These are phyloP conservation scores for Penstemon barbatus DNA, from an alignment of 257 asterid species.

Conservation along the genomic window DNA sequence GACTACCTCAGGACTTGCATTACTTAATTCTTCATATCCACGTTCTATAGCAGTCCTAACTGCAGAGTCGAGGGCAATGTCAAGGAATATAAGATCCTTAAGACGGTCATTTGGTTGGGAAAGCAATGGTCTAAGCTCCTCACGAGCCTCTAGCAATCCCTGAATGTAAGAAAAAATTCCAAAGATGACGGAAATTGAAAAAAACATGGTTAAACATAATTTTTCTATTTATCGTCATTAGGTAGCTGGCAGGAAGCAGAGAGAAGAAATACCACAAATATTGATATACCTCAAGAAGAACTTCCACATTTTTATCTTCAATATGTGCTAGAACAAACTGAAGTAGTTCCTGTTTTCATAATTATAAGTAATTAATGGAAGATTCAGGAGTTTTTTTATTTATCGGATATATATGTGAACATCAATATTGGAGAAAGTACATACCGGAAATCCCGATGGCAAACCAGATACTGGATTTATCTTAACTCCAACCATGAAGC, in stretches of 20 bases:
- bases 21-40: constrained; percentile 83
- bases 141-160: constrained; percentile 97
- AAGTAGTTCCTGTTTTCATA: constrained; percentile 71
- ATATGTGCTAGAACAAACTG: constrained; percentile 71
- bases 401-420: background rate
- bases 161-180: constrained; percentile 35
- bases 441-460: constrained; percentile 91
- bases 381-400: constrained; percentile 9
- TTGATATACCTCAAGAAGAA: constrained; percentile 82
- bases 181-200: background rate
- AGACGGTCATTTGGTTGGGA: constrained; percentile 73
- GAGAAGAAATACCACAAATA: constrained; percentile 25
- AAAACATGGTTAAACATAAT: constrained; percentile 14
- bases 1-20: constrained; percentile 80
- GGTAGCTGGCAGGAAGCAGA: background rate
- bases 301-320: constrained; percentile 88
- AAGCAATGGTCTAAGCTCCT: constrained; percentile 91
- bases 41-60: constrained; percentile 97
- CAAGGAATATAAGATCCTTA: constrained; percentile 90
- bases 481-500: constrained; percentile 98
- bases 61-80: constrained; percentile 92
- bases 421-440: constrained; percentile 23
- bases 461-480: constrained; percentile 95
- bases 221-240: constrained; percentile 5
- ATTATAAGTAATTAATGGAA: constrained; percentile 24